Evolutionary conservation across 2,329 filamentous ascomycete species (phyloP), one percentile per base, ranked within the genome.

Genomic region (Fusarium stilboides): DNA sequence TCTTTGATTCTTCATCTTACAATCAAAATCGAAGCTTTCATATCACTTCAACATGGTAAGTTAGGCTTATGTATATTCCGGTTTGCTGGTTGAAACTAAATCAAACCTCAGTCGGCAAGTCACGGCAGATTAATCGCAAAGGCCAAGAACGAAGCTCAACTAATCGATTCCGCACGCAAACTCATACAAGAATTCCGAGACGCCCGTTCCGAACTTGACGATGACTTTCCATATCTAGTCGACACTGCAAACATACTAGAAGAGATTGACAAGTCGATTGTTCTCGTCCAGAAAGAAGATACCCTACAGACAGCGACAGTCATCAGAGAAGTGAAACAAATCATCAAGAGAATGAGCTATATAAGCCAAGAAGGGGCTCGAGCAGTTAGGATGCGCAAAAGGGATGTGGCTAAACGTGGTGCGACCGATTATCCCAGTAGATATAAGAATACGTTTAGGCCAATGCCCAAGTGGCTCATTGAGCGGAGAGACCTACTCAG

Each of bases 181-280:
- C 37, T 55, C 39, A 55, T 54, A 3, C 55, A 58, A 24, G 39
- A 45, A 20, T 44, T 54, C 42, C 47, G 14, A 19, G 40, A 57
- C 20, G 15, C 39, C 13, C 47, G 22, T 28, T 46, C 28, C 24
- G 49, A 33, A 19, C 42, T 57, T 17, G 22, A 22, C 13, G 15
- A 54, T 31, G 37, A 40, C 8, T 45, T 44, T n/a, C 39, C 55
- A 22, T 22, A 42, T 15, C 39, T 58, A 13, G 20, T 33, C 17
- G 39, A 58, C 13, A 22, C 40, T 19, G 17, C 15, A 6, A 10
- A 19, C 14, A 19, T 34, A 34, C 26, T 53, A 2, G 46, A 53
- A 14, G 36, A 33, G 24, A 37, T 57, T 20, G 54, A 53, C n/a
- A 39, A 53, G 36, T 53, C 54, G 14, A 8, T 53, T 14, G 28